Evolutionary conservation across 805 yeast genomes (phyloP), one percentile per base, ranked within the genome.

Genomic region (Aciculoconidium aculeatum): DNA sequence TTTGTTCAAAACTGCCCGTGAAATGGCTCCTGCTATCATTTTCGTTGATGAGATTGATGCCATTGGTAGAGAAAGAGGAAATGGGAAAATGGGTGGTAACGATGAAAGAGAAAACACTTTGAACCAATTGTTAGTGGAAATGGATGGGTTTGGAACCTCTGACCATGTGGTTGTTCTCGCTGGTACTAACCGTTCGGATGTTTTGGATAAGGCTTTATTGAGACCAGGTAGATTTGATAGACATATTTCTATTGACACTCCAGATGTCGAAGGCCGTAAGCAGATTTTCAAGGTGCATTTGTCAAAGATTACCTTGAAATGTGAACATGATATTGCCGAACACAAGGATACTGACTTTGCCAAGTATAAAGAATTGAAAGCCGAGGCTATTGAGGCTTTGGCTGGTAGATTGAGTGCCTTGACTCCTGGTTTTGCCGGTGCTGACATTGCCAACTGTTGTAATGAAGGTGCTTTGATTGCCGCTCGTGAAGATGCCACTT

Each of bases 11-110:
- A 82, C 84, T 25, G 96, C 96, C 11, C 72, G 95, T 48, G 82
- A 81, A 39, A 80, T 76, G 66, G 92, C 95, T 0, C 96, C 96
- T 5, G 71, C 94, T 3, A 87, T 87, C 45, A 79, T 87, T 31
- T 87, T 87, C 52, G 85, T 87, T 29, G 96, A 87, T 62, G 96
- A 87, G 61, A 88, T 87, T 47, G 96, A 87, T 65, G 96, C 96
- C 12, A 88, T 87, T 51, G 96, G 96, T 51, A 85, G 82, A 58
- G 81, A 79, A 35, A 72, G 92, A 65, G 67, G 72, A 21, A 79
- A 80, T 44, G 82, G 83, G 19, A 70, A 71, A 44, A 70, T 79
- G 53, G 77, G 82, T 23, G 94, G 94, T 31, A 85, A 87, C 49
- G 96, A 87, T 55, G 96, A 87, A 65, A 78, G 95, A 55, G 96